Conservation (phyloP, 2,329 filamentous ascomycete species). For the Xylariaceae sp. region DNA sequence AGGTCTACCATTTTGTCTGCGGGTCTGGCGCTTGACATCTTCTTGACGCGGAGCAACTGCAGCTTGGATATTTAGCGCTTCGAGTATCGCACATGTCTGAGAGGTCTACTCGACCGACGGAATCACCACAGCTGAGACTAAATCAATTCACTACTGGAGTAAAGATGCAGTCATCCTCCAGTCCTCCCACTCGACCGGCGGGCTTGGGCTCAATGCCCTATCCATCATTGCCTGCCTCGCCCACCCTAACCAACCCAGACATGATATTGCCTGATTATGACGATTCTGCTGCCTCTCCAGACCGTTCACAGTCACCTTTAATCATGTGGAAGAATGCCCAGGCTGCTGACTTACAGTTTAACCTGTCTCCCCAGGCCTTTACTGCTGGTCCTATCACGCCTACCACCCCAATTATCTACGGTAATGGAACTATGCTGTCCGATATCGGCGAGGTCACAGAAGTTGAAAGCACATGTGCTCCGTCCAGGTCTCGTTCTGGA, state of each 20-base stretch:
- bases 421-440: conserved; percentile 72
- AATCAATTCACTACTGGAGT: conserved; percentile 16
- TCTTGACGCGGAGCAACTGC: neutral
- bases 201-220: conserved; percentile 43
- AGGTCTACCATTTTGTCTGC: neutral
- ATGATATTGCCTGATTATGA: conserved; percentile 87
- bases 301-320: conserved; percentile 58
- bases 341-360: conserved; percentile 48
- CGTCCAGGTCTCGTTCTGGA: conserved; percentile 45
- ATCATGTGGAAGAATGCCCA: conserved; percentile 58
- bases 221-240: conserved; percentile 68
- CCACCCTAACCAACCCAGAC: conserved; percentile 89
- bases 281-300: conserved; percentile 58
- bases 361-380: conserved; percentile 48
- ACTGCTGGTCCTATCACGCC: conserved; percentile 54
- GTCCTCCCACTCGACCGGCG: conserved; percentile 27
- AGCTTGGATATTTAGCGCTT: neutral
- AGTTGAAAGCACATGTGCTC: conserved; percentile 55
- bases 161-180: conserved; percentile 37
- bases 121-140: conserved; percentile 16
- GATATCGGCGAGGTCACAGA: conserved; percentile 66
- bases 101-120: conserved; percentile 1
- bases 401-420: conserved; percentile 70
- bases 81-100: neutral
- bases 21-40: neutral